Evolutionary conservation across 441 rosid species (phyloP), one percentile per base, ranked within the genome.

Genomic region (Geranium incanum): DNA sequence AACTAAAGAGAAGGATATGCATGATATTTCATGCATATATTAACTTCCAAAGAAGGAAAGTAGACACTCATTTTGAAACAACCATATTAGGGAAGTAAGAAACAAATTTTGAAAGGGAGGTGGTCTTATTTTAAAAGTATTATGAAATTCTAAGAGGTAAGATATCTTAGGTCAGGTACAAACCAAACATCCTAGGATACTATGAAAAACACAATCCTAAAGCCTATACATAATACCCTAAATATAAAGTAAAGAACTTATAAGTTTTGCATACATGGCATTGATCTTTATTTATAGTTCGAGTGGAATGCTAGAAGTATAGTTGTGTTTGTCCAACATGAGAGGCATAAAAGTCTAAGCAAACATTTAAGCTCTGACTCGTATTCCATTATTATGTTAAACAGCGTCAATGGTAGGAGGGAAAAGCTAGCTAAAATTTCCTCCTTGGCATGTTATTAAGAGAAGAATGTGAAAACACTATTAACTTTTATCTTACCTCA

Each of bases 401-500:
- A 45, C n/a, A 45, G 12, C 52, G n/a, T 13, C 12, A 45, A 45
- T 45, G 12, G 52, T 45, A 9, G 12, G 52, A 7, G 52, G 12
- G 12, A 45, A 13, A 45, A 59, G 33, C 36, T 19, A 6, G 36
- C 65, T 16, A 59, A 59, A 16, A 18, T 19, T 59, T 59, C 33
- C 2, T 1, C 9, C 18, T 9, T n/a, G 68, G 3, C 15, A 36
- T 7, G 50, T 50, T 45, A 64, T n/a, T 67, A 52, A 8, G 15
- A 76, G 36, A 75, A 64, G 18, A 65, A 43, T 59, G 33, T 60
- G 59, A 73, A 70, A 71, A 69, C 73, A 86, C 65, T 59, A 76
- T 19, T 19, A 59, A 59, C 65, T 59, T 18, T 6, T 18, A 19
- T 59, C 65, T 59, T 77, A 95, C 99, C 97, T 92, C 84, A 79